Evolutionary conservation across 2,329 filamentous ascomycete genomes (phyloP), one percentile per base, ranked within the genome.

Genomic region (Trichoderma oligosporum): DNA sequence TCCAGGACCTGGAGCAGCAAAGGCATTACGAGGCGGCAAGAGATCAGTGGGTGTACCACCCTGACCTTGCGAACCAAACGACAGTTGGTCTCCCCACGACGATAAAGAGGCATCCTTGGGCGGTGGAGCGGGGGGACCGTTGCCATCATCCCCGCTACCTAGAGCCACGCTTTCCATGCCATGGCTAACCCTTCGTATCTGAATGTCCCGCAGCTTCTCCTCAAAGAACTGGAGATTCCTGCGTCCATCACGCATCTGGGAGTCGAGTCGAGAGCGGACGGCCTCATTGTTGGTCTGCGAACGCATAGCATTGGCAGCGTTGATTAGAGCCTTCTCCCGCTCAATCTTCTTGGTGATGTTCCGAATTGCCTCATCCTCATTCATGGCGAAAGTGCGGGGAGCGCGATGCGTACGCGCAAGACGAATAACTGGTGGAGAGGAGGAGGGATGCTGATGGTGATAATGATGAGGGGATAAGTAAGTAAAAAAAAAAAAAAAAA

Each of bases 281-380:
- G 86, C 83, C 65, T 92, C 88, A 74, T 99, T 99, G 78, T 91
- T 90, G 66, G 93, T 97, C 73, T 94, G 92, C 76, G 92, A 88
- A 75, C 91, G 88, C 92, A 99, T 96, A 67, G 89, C 85, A 76
- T 90, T 94, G 65, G 93, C 93, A 68, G 91, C 93, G 74, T 89
- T 89, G 80, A 99, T 94, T 70, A 97, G 86, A 68, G 88, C 89
- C 81, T 92, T 93, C 77, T 99, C 94, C 73, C 93, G 87, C 80
- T 97, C 91, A 75, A 99, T 97, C 87, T 99, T 97, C 79, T 87
- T 88, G 77, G 88, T 85, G 77, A 99, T 91, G 74, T 91, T 88
- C 75, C 85, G 85, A 75, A 85, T 79, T 65, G 81, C 78, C 67
- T 85, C 81, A 62, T 85, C 82, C 70, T 85, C 82, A 71, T 80